These are phyloP conservation scores for Magnusiomyces paraingens DNA, from an alignment of 1,139 yeast genomes.

Conservation along the genomic window DNA sequence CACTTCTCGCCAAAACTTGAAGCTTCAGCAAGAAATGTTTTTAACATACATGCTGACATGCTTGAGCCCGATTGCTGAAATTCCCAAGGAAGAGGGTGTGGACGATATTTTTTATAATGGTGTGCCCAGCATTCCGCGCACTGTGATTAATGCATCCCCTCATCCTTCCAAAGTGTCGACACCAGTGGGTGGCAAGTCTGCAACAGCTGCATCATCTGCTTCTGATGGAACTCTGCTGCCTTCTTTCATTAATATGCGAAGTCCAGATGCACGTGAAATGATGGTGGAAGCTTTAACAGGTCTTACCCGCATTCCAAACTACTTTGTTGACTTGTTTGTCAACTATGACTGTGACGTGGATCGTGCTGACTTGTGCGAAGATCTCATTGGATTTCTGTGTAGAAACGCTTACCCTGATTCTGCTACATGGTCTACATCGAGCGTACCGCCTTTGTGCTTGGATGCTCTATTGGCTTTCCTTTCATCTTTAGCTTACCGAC, in stretches of 20 bases:
- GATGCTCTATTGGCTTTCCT: constrained; percentile 77
- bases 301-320: constrained; percentile 67
- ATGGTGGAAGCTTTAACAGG: constrained; percentile 79
- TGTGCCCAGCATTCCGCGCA: constrained; percentile 34
- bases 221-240: constrained; percentile 3
- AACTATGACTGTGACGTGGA: constrained; percentile 91
- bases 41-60: constrained; percentile 36
- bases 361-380: constrained; percentile 70
- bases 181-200: constrained; percentile 19
- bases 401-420: constrained; percentile 75
- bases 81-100: constrained; percentile 36
- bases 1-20: constrained; percentile 32
- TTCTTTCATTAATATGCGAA: constrained; percentile 20
- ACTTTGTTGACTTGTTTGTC: constrained; percentile 70
- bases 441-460: constrained; percentile 88
- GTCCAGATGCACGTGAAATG: constrained; percentile 62
- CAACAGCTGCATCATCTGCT: constrained; percentile 14
- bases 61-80: constrained; percentile 34
- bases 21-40: constrained; percentile 38
- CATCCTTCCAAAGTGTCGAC: constrained; percentile 17
- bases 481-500: constrained; percentile 56
- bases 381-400: constrained; percentile 63
- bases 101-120: constrained; percentile 39
- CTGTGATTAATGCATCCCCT: constrained; percentile 28
- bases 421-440: constrained; percentile 67